Evolutionary conservation across 495 filamentous ascomycete genomes (phyloP).

Genomic region (Tricharina praecox): DNA sequence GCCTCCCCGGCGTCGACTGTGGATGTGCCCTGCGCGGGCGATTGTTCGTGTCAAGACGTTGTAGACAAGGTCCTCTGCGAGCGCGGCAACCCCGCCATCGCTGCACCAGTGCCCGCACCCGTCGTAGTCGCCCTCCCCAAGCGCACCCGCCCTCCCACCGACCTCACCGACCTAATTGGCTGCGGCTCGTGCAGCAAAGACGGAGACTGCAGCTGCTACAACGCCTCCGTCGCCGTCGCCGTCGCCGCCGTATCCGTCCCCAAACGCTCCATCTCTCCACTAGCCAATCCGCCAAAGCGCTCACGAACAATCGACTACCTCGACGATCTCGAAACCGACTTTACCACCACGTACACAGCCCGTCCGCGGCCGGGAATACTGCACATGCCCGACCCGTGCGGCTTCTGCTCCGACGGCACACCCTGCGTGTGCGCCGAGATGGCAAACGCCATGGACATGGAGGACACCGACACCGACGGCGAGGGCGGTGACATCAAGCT

Average conservation of each 20-base stretch:
- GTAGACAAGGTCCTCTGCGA: slow-evolving; percentile 17
- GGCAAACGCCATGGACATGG: slow-evolving; percentile 30
- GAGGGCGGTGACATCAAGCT: neutral
- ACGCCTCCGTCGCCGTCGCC: slow-evolving; percentile 34
- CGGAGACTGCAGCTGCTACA: slow-evolving; percentile 37
- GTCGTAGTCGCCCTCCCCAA: slow-evolving; percentile 33
- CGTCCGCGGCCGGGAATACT: slow-evolving; percentile 23
- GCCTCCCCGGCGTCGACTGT: slow-evolving; percentile 14
- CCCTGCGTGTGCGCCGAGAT: slow-evolving; percentile 73
- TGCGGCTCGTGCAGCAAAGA: slow-evolving; percentile 37
- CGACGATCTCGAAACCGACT: slow-evolving; percentile 28
- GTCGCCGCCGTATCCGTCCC: neutral
- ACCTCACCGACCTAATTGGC: slow-evolving; percentile 26
- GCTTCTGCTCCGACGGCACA: slow-evolving; percentile 74
- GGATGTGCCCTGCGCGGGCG: slow-evolving; percentile 12
- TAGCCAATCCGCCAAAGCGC: slow-evolving; percentile 12
- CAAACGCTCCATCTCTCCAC: slow-evolving; percentile 8
- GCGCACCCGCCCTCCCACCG: slow-evolving; percentile 22
- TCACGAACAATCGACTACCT: slow-evolving; percentile 13
- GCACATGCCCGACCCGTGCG: slow-evolving; percentile 46
- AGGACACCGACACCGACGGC: slow-evolving; percentile 13
- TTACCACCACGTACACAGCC: slow-evolving; percentile 28
- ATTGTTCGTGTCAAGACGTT: slow-evolving; percentile 14
- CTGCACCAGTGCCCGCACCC: slow-evolving; percentile 10
- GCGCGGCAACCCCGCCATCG: neutral